Conservation (phyloP, 371 early-diverging fungal species). For the Lichtheimia hyalospora region DNA sequence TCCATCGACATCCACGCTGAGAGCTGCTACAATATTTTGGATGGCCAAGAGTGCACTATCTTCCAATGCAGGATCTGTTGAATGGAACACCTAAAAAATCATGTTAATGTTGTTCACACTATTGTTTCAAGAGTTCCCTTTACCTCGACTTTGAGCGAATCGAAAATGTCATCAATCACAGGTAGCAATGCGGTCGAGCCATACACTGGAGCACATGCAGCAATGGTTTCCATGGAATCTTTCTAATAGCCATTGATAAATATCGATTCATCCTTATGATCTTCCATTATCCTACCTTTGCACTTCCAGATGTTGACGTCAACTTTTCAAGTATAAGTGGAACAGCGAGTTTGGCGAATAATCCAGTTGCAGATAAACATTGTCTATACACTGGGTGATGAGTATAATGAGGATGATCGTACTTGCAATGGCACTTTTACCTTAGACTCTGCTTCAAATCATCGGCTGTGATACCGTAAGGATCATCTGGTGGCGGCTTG, state of each 20-base stretch:
- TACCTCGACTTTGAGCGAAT: slow-evolving; percentile 70
- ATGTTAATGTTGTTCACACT: neutral
- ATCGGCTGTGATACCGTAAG: slow-evolving; percentile 90
- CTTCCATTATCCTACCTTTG: slow-evolving; percentile 62
- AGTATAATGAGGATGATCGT: neutral
- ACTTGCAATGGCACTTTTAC: slow-evolving; percentile 10
- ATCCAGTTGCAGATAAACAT: slow-evolving; percentile 70
- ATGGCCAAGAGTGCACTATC: slow-evolving; percentile 5
- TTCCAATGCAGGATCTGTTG: slow-evolving; percentile 11
- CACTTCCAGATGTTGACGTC: slow-evolving; percentile 80
- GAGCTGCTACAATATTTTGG: slow-evolving; percentile 46
- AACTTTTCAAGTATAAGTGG: slow-evolving; percentile 91
- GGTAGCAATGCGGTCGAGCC: slow-evolving; percentile 63
- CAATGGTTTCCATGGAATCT: slow-evolving; percentile 84
- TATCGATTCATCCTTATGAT: no score
- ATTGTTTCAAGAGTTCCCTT: neutral
- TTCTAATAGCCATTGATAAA: slow-evolving; percentile 39
- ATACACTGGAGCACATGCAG: slow-evolving; percentile 79
- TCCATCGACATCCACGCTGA: slow-evolving; percentile 38
- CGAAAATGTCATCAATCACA: slow-evolving; percentile 67
- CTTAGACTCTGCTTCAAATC: slow-evolving; percentile 80
- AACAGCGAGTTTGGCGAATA: slow-evolving; percentile 78
- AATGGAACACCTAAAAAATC: slow-evolving; percentile 11
- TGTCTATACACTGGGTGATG: slow-evolving; percentile 33
- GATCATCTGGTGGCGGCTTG: slow-evolving; percentile 91